These are phyloP conservation scores for Byssochlamys sp. DNA, from an alignment of 2,329 filamentous ascomycete genomes.

Conservation along the genomic window DNA sequence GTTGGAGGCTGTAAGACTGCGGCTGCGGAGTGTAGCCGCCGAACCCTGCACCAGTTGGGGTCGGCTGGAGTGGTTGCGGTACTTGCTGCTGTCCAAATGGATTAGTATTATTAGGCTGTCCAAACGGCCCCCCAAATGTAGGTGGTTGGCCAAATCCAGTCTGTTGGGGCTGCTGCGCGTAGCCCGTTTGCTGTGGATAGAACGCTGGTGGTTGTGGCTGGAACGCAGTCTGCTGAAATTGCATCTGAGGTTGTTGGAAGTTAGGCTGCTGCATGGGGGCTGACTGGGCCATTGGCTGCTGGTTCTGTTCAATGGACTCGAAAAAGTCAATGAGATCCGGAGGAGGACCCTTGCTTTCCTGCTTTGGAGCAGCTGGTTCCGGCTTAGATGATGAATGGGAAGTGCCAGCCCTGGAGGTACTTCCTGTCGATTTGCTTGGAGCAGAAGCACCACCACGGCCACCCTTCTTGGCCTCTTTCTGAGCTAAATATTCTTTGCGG, in stretches of 20 bases:
- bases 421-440: slow-evolving; percentile 16
- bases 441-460: slow-evolving; percentile 32
- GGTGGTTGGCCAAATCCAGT: slow-evolving; percentile 24
- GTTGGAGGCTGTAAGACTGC: slow-evolving; percentile 45
- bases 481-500: slow-evolving; percentile 78
- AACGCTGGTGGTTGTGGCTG: slow-evolving; percentile 15
- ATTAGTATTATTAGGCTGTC: slow-evolving; percentile 22
- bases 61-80: slow-evolving; percentile 46
- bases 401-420: slow-evolving; percentile 21
- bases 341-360: slow-evolving; percentile 29
- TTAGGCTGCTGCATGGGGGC: slow-evolving; percentile 29
- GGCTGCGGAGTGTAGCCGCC: slow-evolving; percentile 68
- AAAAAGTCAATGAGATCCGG: slow-evolving; percentile 90
- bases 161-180: slow-evolving; percentile 24
- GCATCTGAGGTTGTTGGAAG: slow-evolving; percentile 12
- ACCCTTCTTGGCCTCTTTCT: slow-evolving; percentile 63
- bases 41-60: slow-evolving; percentile 68
- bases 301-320: slow-evolving; percentile 82
- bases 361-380: slow-evolving; percentile 19
- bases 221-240: slow-evolving; percentile 12
- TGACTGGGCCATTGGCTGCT: slow-evolving; percentile 32
- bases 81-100: slow-evolving; percentile 26
- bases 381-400: slow-evolving; percentile 14
- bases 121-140: slow-evolving; percentile 16
- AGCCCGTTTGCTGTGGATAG: slow-evolving; percentile 24